phyloP scores from a whole-genome alignment of 2,329 filamentous ascomycete genomes.

The Fusarium sp. region DNA sequence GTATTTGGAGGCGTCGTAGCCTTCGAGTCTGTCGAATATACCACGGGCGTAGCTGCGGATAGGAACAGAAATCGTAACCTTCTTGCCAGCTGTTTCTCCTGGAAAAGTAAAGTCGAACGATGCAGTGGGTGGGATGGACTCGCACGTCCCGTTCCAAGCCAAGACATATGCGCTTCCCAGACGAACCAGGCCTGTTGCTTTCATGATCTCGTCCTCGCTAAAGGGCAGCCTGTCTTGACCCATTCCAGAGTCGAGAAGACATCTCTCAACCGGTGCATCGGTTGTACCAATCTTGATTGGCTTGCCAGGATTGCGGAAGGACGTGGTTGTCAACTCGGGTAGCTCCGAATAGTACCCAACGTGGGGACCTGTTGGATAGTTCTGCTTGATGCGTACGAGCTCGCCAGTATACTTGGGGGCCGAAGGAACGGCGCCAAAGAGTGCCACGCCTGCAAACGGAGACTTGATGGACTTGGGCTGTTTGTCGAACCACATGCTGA shows the following conservation, averaged over 20 bases:
- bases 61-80: not conserved
- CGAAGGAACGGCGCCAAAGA: not conserved
- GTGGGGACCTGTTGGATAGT: not conserved
- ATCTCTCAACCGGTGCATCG: conserved; percentile 3
- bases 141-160: conserved; percentile 9
- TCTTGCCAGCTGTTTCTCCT: not conserved
- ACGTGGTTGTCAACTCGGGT: not conserved
- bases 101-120: conserved; percentile 5
- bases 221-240: conserved; percentile 5
- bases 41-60: not conserved
- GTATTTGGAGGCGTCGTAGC: not conserved
- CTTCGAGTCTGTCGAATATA: not conserved
- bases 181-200: not conserved
- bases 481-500: conserved; percentile 4
- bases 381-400: not conserved
- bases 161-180: not conserved
- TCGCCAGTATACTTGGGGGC: not conserved
- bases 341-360: not conserved
- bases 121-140: conserved; percentile 1
- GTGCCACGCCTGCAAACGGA: not conserved
- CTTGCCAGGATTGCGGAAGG: not conserved
- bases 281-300: not conserved
- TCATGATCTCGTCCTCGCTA: not conserved
- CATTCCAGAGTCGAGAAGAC: conserved; percentile 7
- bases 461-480: conserved; percentile 1